Conservation (phyloP, 1,139 yeast species). For the Suhomyces bolitotheri region DNA sequence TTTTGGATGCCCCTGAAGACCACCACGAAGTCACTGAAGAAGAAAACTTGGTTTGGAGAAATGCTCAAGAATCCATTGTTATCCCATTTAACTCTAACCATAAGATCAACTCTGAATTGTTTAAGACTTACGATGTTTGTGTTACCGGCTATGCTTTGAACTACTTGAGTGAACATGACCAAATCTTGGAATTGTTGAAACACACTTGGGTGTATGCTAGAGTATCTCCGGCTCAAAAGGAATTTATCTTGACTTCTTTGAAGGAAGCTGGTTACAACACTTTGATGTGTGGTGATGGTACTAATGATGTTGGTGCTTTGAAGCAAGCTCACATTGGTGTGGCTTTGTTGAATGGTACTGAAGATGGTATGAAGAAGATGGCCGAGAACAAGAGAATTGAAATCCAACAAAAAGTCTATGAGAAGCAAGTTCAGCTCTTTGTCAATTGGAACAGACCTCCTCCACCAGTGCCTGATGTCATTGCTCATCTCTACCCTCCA, state of each 20-base stretch:
- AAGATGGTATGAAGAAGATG: constrained; percentile 86
- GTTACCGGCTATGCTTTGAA: constrained; percentile 89
- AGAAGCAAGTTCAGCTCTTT: constrained; percentile 80
- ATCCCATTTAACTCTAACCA: constrained; percentile 68
- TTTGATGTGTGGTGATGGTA: constrained; percentile 99
- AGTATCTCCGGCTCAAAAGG: constrained; percentile 96
- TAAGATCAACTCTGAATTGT: constrained; percentile 57
- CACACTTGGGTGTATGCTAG: constrained; percentile 98
- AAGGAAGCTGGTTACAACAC: constrained; percentile 91
- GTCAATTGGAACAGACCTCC: constrained; percentile 78
- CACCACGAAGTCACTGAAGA: constrained; percentile 53
- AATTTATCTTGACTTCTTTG: constrained; percentile 77
- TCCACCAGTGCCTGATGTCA: constrained; percentile 82
- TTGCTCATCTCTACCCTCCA: constrained; percentile 96
- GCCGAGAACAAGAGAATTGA: constrained; percentile 78
- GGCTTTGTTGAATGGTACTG: constrained; percentile 95
- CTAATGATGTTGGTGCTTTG: constrained; percentile 98
- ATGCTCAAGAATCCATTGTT: constrained; percentile 71
- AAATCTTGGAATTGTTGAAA: constrained; percentile 70
- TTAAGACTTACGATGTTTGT: constrained; percentile 79
- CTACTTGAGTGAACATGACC: constrained; percentile 61
- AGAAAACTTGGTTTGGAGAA: constrained; percentile 76
- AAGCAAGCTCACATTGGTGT: constrained; percentile 98
- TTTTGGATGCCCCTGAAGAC: constrained; percentile 83
- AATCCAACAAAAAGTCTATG: constrained; percentile 66